A percentile compares a stretch with the other conserved stretches of the same genome.
Conservation (phyloP, 306 rosid genomes). For the Citrullus amarus region DNA sequence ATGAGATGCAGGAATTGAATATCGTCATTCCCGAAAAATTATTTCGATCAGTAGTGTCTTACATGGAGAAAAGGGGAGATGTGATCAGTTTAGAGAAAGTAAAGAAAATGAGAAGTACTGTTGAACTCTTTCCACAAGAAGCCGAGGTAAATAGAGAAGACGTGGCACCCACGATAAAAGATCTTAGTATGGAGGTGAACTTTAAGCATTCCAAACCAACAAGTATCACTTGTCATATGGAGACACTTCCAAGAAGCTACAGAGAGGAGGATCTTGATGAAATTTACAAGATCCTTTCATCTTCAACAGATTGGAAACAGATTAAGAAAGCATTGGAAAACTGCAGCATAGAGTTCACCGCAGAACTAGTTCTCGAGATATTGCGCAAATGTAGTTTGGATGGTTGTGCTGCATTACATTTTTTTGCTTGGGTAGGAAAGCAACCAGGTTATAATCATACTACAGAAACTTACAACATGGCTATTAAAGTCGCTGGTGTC, state of each 20-base stretch:
- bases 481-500: conserved; percentile 66
- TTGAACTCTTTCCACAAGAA: conserved; percentile 26
- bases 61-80: conserved; percentile 52
- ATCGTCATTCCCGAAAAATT: conserved; percentile 32
- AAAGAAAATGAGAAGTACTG: conserved; percentile 36
- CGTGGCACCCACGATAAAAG: conserved; percentile 15
- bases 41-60: conserved; percentile 34
- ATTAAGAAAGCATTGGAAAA: conserved; percentile 47
- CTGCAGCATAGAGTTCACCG: conserved; percentile 40
- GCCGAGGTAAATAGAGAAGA: conserved; percentile 14
- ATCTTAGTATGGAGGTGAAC: conserved; percentile 15
- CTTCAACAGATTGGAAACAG: conserved; percentile 38
- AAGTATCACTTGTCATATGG: conserved; percentile 15
- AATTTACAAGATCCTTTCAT: conserved; percentile 39
- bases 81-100: conserved; percentile 31
- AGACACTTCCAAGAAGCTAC: conserved; percentile 23
- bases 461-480: conserved; percentile 67
- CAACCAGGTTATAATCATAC: conserved; percentile 46
- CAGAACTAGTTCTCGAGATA: conserved; percentile 47
- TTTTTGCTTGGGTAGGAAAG: conserved; percentile 76
- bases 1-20: conserved; percentile 50
- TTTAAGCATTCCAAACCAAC: conserved; percentile 16
- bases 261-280: conserved; percentile 34
- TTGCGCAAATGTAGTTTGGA: conserved; percentile 35
- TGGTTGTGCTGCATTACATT: conserved; percentile 38